Percentiles rank a stretch among this genome's conserved stretches.
These are phyloP conservation scores for Tolypocladium album DNA, from an alignment of 2,329 filamentous ascomycete genomes.

Conservation along the genomic window DNA sequence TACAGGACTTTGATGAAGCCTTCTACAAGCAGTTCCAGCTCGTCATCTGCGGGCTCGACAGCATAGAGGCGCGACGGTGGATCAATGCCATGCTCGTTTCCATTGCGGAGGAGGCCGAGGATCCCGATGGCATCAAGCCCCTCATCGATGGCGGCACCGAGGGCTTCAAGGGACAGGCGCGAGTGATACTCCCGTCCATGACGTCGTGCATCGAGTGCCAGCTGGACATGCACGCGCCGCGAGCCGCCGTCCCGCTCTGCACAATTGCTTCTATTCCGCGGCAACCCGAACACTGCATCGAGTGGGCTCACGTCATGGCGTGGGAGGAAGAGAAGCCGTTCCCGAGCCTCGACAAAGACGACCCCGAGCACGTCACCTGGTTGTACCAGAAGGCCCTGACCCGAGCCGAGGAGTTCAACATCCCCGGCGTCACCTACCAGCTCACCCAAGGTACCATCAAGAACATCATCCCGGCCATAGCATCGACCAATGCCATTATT, in stretches of 20 bases:
- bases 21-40: slow-evolving; percentile 98
- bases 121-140: slow-evolving; percentile 81
- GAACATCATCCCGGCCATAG: slow-evolving; percentile 98
- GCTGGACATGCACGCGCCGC: slow-evolving; percentile 95
- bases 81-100: slow-evolving; percentile 90
- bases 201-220: slow-evolving; percentile 98
- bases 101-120: slow-evolving; percentile 69
- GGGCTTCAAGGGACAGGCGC: slow-evolving; percentile 93
- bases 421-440: slow-evolving; percentile 85
- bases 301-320: slow-evolving; percentile 97
- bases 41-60: slow-evolving; percentile 89
- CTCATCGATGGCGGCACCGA: slow-evolving; percentile 95
- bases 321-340: slow-evolving; percentile 86
- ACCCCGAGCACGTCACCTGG: slow-evolving; percentile 97
- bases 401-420: slow-evolving; percentile 80
- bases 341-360: slow-evolving; percentile 82
- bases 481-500: slow-evolving; percentile 93
- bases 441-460: slow-evolving; percentile 97
- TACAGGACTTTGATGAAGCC: slow-evolving; percentile 91
- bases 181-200: slow-evolving; percentile 84
- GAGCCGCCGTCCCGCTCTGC: slow-evolving; percentile 91
- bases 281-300: slow-evolving; percentile 95
- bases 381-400: slow-evolving; percentile 75
- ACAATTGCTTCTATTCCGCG: slow-evolving; percentile 93
- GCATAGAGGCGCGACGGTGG: slow-evolving; percentile 95